phyloP scores from a whole-genome alignment of 164 flowering plant genomes.

The Saururus chinensis region DNA sequence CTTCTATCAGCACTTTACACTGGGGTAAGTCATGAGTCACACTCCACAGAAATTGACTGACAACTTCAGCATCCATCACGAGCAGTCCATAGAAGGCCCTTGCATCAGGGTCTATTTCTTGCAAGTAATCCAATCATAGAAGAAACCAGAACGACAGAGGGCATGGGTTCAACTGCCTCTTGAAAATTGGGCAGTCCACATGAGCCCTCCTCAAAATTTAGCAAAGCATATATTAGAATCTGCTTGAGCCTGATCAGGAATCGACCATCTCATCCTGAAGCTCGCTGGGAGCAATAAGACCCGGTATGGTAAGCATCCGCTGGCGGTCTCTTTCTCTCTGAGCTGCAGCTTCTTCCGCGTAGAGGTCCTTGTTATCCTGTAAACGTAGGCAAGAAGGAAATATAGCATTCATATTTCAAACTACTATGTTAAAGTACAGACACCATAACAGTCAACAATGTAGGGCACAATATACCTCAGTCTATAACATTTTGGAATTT shows the following conservation, averaged over 20 bases:
- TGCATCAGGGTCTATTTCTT: neutral
- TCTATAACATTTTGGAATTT: too few species aligned
- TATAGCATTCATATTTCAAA: too few species aligned
- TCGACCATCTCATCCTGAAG: constrained; percentile 96
- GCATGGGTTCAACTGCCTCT: neutral
- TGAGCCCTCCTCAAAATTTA: neutral
- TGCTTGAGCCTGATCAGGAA: constrained; percentile 24
- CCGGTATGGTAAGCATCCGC: constrained; percentile 84
- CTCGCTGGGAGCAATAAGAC: constrained; percentile 92
- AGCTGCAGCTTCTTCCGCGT: constrained; percentile 96
- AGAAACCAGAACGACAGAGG: neutral
- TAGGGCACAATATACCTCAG: too few species aligned
- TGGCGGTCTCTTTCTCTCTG: constrained; percentile 86
- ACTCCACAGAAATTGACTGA: too few species aligned
- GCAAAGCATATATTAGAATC: neutral
- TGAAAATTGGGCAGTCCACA: neutral
- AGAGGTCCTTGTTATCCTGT: constrained; percentile 97
- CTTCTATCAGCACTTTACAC: neutral
- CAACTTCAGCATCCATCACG: neutral
- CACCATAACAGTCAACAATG: too few species aligned
- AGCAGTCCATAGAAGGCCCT: neutral
- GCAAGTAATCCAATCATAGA: neutral
- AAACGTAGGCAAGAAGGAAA: constrained; percentile 4
- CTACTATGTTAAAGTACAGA: too few species aligned
- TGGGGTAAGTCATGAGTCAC: neutral